phyloP scores from a whole-genome alignment of 164 flowering plant species.

The Vitis rotundifolia region DNA sequence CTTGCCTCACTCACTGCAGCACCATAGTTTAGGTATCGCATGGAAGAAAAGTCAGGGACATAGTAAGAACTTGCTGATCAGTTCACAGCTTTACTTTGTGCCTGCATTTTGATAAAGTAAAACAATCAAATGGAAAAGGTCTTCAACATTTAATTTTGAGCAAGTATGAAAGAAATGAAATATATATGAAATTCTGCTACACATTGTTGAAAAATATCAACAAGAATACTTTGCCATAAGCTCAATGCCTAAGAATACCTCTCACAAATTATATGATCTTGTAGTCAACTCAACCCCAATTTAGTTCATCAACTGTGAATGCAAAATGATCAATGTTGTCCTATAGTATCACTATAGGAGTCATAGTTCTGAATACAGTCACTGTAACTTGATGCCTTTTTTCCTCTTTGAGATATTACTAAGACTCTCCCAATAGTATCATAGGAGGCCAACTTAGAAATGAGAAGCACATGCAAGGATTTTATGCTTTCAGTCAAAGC shows the following conservation, averaged over 20 bases:
- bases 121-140: neutral
- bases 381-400: too few relatives aligned
- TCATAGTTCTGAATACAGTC: too few relatives aligned
- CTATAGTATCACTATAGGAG: too few relatives aligned
- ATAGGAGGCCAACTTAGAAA: too few relatives aligned
- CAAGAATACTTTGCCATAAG: neutral
- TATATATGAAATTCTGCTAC: too few relatives aligned
- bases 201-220: neutral
- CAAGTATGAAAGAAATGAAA: neutral
- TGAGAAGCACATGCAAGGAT: too few relatives aligned
- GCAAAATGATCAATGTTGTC: too few relatives aligned
- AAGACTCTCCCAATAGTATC: too few relatives aligned
- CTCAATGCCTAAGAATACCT: neutral
- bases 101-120: constrained; percentile 37
- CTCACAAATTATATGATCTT: neutral
- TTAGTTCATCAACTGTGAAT: too few relatives aligned
- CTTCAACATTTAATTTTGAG: neutral
- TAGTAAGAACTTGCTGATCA: constrained; percentile 50
- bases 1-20: constrained; percentile 78
- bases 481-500: too few relatives aligned
- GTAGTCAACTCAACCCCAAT: neutral
- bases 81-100: constrained; percentile 38
- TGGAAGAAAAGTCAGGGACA: constrained; percentile 42
- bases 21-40: constrained; percentile 60
- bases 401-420: too few relatives aligned